phyloP scores from a whole-genome alignment of 164 flowering plant species.

The Litsea cubeba region DNA sequence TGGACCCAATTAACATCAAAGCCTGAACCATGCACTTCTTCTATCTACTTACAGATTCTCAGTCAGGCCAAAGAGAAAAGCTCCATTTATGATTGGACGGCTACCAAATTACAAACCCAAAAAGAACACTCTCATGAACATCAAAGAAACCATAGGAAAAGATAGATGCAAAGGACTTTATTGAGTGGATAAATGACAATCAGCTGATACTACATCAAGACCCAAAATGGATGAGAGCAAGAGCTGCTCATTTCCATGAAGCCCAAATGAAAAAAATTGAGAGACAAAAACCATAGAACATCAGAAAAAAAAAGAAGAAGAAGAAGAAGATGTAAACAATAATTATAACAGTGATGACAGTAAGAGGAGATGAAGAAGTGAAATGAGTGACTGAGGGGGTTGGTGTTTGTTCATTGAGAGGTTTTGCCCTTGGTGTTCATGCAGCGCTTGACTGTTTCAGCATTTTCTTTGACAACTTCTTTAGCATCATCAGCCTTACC shows the following conservation, averaged over 20 bases:
- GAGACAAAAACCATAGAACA: no score
- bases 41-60: no score
- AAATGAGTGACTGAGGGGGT: neutral
- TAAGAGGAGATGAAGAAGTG: neutral
- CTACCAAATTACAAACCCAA: neutral
- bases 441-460: conserved; percentile 21
- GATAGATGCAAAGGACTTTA: neutral
- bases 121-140: neutral
- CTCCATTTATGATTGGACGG: no score
- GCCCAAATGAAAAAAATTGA: neutral
- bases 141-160: neutral
- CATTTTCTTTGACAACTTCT: conserved; percentile 19
- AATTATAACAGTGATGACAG: neutral
- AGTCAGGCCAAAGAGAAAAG: no score
- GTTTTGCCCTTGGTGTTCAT: conserved; percentile 11
- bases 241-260: neutral
- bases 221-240: neutral
- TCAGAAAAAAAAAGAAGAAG: neutral
- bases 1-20: no score
- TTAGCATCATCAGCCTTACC: conserved; percentile 20
- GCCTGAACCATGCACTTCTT: no score
- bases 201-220: neutral
- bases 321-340: neutral
- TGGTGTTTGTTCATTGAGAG: neutral
- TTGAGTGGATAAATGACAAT: neutral